A percentile compares a stretch with the other conserved stretches of the same genome.
Conservation (phyloP, 371 early-diverging fungal species). For the Rhizopus delemar region DNA sequence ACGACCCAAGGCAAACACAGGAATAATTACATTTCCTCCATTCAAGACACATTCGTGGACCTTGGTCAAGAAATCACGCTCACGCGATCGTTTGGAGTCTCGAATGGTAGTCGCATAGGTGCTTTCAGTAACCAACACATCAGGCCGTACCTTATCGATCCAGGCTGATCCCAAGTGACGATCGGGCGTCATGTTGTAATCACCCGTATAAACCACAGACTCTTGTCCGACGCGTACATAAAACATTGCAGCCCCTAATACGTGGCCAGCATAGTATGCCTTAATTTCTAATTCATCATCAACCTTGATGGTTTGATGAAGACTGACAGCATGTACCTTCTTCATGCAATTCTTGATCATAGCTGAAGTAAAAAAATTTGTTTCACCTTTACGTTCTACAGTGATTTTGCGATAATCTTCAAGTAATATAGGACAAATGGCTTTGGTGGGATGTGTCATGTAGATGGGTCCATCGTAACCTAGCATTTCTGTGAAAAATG, state of each 20-base stretch:
- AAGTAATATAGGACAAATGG: constrained; percentile 88
- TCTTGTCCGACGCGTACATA: constrained; percentile 80
- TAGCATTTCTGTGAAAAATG: constrained; percentile 93
- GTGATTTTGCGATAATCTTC: constrained; percentile 92
- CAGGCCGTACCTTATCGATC: constrained; percentile 88
- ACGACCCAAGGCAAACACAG: constrained; percentile 94
- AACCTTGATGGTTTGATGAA: constrained; percentile 86
- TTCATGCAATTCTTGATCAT: constrained; percentile 89
- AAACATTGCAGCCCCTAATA: constrained; percentile 98
- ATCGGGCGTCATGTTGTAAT: constrained; percentile 98
- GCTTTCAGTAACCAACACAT: constrained; percentile 93
- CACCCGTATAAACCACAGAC: constrained; percentile 95
- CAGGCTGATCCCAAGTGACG: constrained; percentile 93
- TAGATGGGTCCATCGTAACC: constrained; percentile 95
- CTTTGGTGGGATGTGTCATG: constrained; percentile 97
- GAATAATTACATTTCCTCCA: constrained; percentile 95
- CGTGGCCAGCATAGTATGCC: constrained; percentile 97
- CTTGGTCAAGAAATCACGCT: constrained; percentile 90
- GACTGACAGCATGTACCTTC: constrained; percentile 86
- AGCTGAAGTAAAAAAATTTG: constrained; percentile 81
- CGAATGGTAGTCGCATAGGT: constrained; percentile 96
- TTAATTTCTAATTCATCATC: constrained; percentile 84
- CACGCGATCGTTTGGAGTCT: constrained; percentile 90
- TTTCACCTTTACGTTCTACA: constrained; percentile 84
- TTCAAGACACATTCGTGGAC: constrained; percentile 83